A percentile compares a stretch with the other conserved stretches of the same genome.
Conservation (phyloP, 257 asterid species). For the Solanum chilense region DNA sequence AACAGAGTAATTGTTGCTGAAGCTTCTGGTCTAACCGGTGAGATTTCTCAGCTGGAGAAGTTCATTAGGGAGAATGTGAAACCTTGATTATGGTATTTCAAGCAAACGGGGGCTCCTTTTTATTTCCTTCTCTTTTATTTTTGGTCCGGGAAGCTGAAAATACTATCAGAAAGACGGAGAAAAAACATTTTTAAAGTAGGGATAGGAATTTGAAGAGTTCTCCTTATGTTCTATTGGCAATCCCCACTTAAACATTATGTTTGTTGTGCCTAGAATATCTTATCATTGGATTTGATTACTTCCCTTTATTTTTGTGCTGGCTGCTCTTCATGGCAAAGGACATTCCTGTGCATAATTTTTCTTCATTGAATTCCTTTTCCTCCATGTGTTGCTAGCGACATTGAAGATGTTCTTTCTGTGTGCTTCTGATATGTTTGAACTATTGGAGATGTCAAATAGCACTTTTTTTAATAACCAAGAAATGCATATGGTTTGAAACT, state of each 20-base stretch:
- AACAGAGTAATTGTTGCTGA: constrained; percentile 65
- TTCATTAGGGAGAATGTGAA: constrained; percentile 57
- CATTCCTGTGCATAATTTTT: background rate
- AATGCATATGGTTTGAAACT: background rate
- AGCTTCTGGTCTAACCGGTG: constrained; percentile 68
- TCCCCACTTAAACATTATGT: background rate
- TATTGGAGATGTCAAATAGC: background rate
- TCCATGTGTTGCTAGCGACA: background rate
- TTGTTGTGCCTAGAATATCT: background rate
- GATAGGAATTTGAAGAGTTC: background rate
- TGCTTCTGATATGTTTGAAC: background rate
- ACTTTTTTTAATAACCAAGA: background rate
- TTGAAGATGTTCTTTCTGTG: background rate
- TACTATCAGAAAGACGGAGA: background rate
- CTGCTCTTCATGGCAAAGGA: background rate
- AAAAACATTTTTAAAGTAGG: background rate
- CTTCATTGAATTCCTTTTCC: background rate
- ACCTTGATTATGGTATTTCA: constrained; percentile 12
- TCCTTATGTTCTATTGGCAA: background rate
- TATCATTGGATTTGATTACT: background rate
- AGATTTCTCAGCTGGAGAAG: constrained; percentile 53
- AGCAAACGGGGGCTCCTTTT: background rate
- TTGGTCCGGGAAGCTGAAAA: background rate
- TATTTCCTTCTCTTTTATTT: background rate
- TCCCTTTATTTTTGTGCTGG: background rate